Evolutionary conservation across 768 basidiomycete genomes (phyloP), one percentile per base, ranked within the genome.

Genomic region (Leccinum disarticulatum): DNA sequence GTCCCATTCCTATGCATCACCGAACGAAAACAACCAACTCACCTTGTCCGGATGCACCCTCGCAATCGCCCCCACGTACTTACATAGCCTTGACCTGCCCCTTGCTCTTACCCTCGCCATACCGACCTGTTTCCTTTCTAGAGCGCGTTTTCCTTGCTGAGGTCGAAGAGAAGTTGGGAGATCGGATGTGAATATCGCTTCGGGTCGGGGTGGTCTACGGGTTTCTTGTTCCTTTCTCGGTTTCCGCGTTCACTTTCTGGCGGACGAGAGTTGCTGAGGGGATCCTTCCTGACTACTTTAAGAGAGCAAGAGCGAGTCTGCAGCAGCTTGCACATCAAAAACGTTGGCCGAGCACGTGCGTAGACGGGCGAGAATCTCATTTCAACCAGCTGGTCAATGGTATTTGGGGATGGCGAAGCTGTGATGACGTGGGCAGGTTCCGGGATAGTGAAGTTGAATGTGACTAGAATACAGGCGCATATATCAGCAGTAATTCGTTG

Each of bases 361-460:
- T 92, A 86, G 17, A 82, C 73, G 22, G 89, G 79, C 0, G 91
- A 84, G 76, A 97, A 98, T 4, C 95, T 96, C 94, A 98, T 97
- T 74, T 95, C 93, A 30, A 97, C 90, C 31, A 98, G 83, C 70
- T 93, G 90, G 0, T 95, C 95, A 1, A 94, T 75, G 55, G 98
- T 79, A 68, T 98, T 96, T 0, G 95, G 95, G 1, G 95, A 95
- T 3, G 88, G 88, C 1, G 88, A 87, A 0, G 70, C 1, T 38
- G 36, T 36, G 55, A 51, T 19, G 62, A 61, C 6, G 59, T 38
- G 52, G 25, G 22, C 52, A 59, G 55, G 31, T 61, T 63, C 36
- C 57, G 58, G 25, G 64, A 64, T 1, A 60, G 57, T 0, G 65
- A 48, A 9, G 56, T 58, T 0, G 63, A 61, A 19, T 58, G 55